A percentile compares a stretch with the other conserved stretches of the same genome.
Evolutionary conservation across 1,284 basidiomycete species (phyloP).

Genomic region (Sporisorium reilianum): DNA sequence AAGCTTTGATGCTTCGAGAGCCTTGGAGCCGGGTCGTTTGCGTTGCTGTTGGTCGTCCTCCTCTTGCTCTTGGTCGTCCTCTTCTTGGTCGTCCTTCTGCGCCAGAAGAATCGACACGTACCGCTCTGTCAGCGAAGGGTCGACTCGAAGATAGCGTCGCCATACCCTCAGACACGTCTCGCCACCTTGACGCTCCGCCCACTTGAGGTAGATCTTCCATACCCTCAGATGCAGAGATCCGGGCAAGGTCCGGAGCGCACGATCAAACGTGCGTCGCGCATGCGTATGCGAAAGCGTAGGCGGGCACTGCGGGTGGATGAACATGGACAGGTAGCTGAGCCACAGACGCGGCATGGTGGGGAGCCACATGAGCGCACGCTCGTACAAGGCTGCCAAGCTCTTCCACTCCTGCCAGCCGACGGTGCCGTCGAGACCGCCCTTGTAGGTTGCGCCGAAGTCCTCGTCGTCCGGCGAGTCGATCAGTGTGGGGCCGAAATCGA

Average conservation of each 20-base stretch:
- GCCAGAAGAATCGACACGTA: constrained; percentile 63
- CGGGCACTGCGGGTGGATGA: constrained; percentile 91
- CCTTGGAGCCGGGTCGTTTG: constrained; percentile 68
- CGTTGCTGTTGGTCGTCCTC: constrained; percentile 14
- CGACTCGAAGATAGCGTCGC: constrained; percentile 82
- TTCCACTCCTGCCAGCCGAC: constrained; percentile 97
- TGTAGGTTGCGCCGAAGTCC: constrained; percentile 80
- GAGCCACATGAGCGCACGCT: constrained; percentile 92
- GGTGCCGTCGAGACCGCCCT: constrained; percentile 84
- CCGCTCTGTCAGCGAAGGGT: constrained; percentile 67
- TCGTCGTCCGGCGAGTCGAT: constrained; percentile 71
- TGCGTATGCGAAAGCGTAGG: constrained; percentile 86
- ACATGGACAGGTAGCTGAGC: constrained; percentile 90
- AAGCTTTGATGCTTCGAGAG: constrained; percentile 92
- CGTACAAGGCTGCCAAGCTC: constrained; percentile 85
- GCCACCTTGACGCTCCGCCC: constrained; percentile 89
- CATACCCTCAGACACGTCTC: constrained; percentile 86
- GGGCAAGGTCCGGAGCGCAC: constrained; percentile 90
- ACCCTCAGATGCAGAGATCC: constrained; percentile 93
- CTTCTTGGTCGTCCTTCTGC: constrained; percentile 42
- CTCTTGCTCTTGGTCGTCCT: constrained; percentile 38
- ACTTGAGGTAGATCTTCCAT: constrained; percentile 94
- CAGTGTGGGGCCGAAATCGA: constrained; percentile 72
- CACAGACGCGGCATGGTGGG: constrained; percentile 93
- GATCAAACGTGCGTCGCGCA: constrained; percentile 92